These are phyloP conservation scores for Neurospora sp. DNA, from an alignment of 495 filamentous ascomycete genomes.

Conservation along the genomic window DNA sequence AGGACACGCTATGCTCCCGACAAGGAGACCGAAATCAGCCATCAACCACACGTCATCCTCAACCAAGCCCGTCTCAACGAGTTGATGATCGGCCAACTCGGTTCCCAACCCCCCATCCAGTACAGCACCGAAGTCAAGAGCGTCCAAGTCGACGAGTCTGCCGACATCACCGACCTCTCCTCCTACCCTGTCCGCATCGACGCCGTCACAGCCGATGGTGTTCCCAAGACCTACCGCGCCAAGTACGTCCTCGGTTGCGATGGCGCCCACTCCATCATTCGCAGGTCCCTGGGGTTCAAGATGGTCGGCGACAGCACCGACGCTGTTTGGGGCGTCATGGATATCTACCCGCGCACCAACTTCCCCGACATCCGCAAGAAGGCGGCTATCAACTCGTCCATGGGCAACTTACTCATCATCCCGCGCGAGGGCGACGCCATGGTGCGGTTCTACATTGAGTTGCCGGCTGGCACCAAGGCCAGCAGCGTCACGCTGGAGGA, in stretches of 20 bases:
- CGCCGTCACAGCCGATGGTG: constrained; percentile 38
- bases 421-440: constrained; percentile 55
- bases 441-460: constrained; percentile 52
- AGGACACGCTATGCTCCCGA: constrained; percentile 48
- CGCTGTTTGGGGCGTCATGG: constrained; percentile 66
- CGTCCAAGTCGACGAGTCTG: constrained; percentile 41
- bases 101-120: constrained; percentile 40
- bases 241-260: constrained; percentile 71
- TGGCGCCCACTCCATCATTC: constrained; percentile 62
- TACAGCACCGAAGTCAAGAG: constrained; percentile 49
- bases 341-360: constrained; percentile 60
- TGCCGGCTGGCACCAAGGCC: constrained; percentile 28
- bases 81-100: constrained; percentile 42
- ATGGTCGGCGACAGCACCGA: constrained; percentile 71
- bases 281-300: constrained; percentile 54
- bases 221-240: constrained; percentile 43
- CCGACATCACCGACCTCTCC: constrained; percentile 24
- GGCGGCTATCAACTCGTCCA: constrained; percentile 40
- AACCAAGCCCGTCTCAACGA: constrained; percentile 66
- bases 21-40: constrained; percentile 52
- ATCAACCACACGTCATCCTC: constrained; percentile 64
- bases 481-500: constrained; percentile 41
- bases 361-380: constrained; percentile 68
- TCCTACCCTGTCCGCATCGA: constrained; percentile 45
- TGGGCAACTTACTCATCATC: constrained; percentile 50